A percentile compares a stretch with the other conserved stretches of the same genome.
These are phyloP conservation scores for Cytospora paraplurivora DNA, from an alignment of 2,329 filamentous ascomycete genomes.

Conservation along the genomic window DNA sequence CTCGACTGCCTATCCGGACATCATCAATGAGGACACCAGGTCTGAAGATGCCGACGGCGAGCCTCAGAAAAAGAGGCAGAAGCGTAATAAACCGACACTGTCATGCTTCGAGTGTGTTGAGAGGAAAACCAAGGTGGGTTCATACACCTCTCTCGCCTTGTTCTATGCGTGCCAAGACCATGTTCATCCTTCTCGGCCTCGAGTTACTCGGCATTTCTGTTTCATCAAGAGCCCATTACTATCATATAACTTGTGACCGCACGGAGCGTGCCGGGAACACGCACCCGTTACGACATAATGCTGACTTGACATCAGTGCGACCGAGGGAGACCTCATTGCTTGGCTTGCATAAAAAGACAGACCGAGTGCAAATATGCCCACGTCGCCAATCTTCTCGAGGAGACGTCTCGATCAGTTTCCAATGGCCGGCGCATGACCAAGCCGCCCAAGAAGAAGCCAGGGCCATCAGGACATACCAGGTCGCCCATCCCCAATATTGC, in stretches of 20 bases:
- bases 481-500: conserved; percentile 56
- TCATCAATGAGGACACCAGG: conserved; percentile 27
- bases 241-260: background rate
- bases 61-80: conserved; percentile 71
- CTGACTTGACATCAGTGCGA: conserved; percentile 61
- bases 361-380: conserved; percentile 75
- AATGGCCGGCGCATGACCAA: conserved; percentile 60
- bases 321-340: conserved; percentile 68
- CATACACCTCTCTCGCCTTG: background rate
- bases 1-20: conserved; percentile 20
- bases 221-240: background rate
- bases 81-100: conserved; percentile 80
- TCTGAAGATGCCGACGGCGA: conserved; percentile 35
- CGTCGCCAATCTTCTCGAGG: conserved; percentile 76
- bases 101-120: conserved; percentile 81
- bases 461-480: conserved; percentile 38
- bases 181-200: background rate
- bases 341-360: conserved; percentile 74
- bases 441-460: conserved; percentile 55
- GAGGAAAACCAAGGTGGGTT: conserved; percentile 74
- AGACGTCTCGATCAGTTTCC: conserved; percentile 56
- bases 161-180: background rate
- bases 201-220: background rate
- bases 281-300: background rate
- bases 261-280: background rate